Evolutionary conservation across 2,329 filamentous ascomycete species (phyloP).

Genomic region (Acrodontium crateriforme): DNA sequence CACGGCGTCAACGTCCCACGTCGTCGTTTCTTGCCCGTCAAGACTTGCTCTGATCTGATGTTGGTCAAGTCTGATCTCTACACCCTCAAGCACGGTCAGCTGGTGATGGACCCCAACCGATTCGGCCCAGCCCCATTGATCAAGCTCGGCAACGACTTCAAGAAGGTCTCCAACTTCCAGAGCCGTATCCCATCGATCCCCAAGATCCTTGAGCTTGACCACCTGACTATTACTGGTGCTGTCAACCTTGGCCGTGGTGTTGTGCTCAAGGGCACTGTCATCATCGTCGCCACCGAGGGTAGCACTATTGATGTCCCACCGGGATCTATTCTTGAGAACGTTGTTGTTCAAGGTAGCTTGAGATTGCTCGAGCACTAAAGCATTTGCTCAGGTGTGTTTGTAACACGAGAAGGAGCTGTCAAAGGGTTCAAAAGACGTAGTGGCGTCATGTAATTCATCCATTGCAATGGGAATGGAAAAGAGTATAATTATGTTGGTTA

Average conservation of each 20-base stretch:
- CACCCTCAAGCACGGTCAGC: constrained; percentile 95
- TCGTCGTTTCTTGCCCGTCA: constrained; percentile 96
- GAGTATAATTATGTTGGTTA: too few species aligned
- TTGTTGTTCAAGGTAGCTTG: constrained; percentile 95
- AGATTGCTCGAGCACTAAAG: constrained; percentile 52
- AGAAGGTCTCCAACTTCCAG: constrained; percentile 98
- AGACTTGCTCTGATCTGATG: constrained; percentile 99
- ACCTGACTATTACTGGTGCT: constrained; percentile 92
- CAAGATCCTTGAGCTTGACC: constrained; percentile 82
- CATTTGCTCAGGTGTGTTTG: too few species aligned
- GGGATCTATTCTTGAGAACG: constrained; percentile 94
- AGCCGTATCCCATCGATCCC: constrained; percentile 76
- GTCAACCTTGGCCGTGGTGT: constrained; percentile 95
- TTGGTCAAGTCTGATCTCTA: constrained; percentile 99
- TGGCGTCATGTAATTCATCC: too few species aligned
- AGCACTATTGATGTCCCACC: constrained; percentile 96
- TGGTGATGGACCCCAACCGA: constrained; percentile 89
- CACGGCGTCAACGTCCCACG: constrained; percentile 98
- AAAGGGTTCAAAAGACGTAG: too few species aligned
- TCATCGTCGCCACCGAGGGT: constrained; percentile 95
- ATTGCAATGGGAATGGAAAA: too few species aligned
- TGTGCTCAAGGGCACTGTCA: constrained; percentile 94
- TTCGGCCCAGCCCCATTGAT: constrained; percentile 95
- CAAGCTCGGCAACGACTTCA: constrained; percentile 98
- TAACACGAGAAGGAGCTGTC: too few species aligned